Evolutionary conservation across 2,329 filamentous ascomycete genomes (phyloP).

Genomic region (Fusarium sp.): DNA sequence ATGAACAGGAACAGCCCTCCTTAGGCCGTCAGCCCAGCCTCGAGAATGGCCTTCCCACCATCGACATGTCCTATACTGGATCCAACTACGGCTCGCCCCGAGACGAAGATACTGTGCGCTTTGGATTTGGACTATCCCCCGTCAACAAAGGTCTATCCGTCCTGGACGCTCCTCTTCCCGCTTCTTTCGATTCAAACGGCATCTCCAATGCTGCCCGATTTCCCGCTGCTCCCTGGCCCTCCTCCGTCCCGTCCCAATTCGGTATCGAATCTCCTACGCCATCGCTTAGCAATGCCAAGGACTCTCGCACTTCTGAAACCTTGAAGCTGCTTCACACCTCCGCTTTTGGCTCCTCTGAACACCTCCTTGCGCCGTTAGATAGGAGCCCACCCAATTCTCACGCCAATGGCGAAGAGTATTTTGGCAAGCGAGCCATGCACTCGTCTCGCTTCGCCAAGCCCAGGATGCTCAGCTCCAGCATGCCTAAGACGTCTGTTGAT

Average conservation of each 20-base stretch:
- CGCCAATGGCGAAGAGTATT: constrained; percentile 68
- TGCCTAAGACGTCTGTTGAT: constrained; percentile 73
- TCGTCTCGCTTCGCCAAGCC: constrained; percentile 76
- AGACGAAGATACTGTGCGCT: constrained; percentile 69
- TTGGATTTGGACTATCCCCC: constrained; percentile 83
- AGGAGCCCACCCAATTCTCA: constrained; percentile 63
- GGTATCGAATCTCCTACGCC: constrained; percentile 87
- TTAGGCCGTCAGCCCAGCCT: constrained; percentile 63
- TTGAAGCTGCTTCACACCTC: constrained; percentile 75
- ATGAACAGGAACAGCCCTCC: constrained; percentile 58
- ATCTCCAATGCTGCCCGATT: constrained; percentile 92
- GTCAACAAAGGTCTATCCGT: constrained; percentile 82
- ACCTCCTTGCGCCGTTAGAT: constrained; percentile 65
- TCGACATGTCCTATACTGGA: constrained; percentile 69
- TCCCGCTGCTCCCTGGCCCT: constrained; percentile 82
- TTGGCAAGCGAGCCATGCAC: constrained; percentile 78
- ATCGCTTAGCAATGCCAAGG: constrained; percentile 74
- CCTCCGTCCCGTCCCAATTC: constrained; percentile 93
- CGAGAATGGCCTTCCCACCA: constrained; percentile 67
- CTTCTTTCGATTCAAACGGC: constrained; percentile 96
- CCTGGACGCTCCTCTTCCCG: constrained; percentile 90
- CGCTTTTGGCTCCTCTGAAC: constrained; percentile 74
- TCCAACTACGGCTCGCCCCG: constrained; percentile 85
- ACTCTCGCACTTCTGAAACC: constrained; percentile 71
- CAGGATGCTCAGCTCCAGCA: constrained; percentile 75